These are phyloP conservation scores for Metschnikowia baotianmanensis DNA, from an alignment of 805 yeast species.

Conservation along the genomic window DNA sequence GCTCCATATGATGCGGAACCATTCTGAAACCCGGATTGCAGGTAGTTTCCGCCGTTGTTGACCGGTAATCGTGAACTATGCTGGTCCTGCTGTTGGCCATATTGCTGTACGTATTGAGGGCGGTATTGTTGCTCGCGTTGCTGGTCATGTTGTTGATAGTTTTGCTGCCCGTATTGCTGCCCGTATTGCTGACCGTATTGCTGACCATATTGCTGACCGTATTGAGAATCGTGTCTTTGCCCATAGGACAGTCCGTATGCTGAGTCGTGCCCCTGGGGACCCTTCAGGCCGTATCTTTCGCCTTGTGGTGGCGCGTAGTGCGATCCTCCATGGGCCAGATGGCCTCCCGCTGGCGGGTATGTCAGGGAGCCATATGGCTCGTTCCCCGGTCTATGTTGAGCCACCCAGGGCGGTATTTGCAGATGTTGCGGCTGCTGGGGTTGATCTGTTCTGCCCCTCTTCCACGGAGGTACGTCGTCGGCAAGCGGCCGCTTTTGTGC, in stretches of 20 bases:
- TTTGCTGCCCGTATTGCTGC: background rate
- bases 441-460: slow-evolving; percentile 4
- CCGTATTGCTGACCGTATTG: background rate
- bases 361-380: background rate
- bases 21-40: background rate
- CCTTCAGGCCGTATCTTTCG: background rate
- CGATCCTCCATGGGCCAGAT: background rate
- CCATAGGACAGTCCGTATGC: no score
- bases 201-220: background rate
- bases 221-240: background rate
- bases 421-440: background rate
- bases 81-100: background rate
- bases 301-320: background rate
- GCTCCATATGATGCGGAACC: background rate
- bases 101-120: background rate
- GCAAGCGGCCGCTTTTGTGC: slow-evolving; percentile 4
- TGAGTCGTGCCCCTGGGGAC: background rate
- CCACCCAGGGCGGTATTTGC: slow-evolving; percentile 5
- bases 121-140: background rate
- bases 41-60: background rate
- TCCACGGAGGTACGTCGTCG: slow-evolving; percentile 10
- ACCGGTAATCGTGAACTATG: background rate
- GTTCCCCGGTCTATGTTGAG: background rate
- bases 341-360: background rate
- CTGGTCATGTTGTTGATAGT: background rate